A percentile compares a stretch with the other conserved stretches of the same genome.
Conservation (phyloP, 306 rosid genomes). For the Fagus sylvatica region DNA sequence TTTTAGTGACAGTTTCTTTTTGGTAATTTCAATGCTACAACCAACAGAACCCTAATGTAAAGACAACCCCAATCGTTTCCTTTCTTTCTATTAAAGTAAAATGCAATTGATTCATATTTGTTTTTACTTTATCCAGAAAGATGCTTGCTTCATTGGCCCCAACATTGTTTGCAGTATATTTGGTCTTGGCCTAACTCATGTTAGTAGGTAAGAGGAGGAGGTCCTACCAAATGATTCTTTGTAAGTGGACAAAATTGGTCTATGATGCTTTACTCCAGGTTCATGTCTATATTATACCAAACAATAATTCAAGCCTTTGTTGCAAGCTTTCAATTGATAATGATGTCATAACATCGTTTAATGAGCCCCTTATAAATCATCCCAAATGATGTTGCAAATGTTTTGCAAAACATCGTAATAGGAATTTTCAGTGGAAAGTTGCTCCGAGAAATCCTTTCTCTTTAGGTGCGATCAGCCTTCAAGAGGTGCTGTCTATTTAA, state of each 20-base stretch:
- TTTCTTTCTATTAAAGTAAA: constrained; percentile 5
- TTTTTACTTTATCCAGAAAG: neutral
- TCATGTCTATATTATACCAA: constrained; percentile 29
- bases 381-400: neutral
- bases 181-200: constrained; percentile 6
- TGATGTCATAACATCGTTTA: neutral
- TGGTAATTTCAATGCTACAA: neutral
- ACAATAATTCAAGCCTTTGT: constrained; percentile 17
- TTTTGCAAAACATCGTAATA: neutral
- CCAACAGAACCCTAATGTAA: neutral
- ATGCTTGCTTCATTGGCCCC: constrained; percentile 4
- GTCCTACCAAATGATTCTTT: constrained; percentile 26
- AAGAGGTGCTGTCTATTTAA: too few relatives aligned
- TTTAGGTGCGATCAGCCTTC: too few relatives aligned
- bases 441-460: neutral
- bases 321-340: constrained; percentile 9
- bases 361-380: neutral
- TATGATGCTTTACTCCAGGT: constrained; percentile 24
- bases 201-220: constrained; percentile 11
- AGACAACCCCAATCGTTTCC: constrained; percentile 1
- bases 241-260: constrained; percentile 18
- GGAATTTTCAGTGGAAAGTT: neutral
- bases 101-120: constrained; percentile 3
- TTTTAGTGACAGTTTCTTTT: constrained; percentile 5
- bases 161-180: constrained; percentile 4